Percentiles rank a stretch among this genome's conserved stretches.
These are phyloP conservation scores for Marsdenia floribunda DNA, from an alignment of 257 asterid species.

Conservation along the genomic window DNA sequence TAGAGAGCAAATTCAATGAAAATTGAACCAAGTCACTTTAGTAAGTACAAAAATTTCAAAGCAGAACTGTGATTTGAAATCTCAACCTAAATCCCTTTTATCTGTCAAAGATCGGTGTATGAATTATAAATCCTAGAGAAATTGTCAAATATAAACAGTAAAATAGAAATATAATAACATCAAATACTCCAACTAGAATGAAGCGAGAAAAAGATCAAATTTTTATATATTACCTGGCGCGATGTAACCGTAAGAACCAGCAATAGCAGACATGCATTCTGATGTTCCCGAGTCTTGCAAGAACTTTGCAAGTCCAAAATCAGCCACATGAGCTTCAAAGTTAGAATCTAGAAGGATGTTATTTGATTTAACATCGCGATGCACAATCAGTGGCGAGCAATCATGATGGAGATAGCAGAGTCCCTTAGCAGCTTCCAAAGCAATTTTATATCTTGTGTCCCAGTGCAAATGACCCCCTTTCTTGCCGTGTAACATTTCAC, in stretches of 20 bases:
- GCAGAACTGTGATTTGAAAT: background rate
- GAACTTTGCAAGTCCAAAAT: constrained; percentile 96
- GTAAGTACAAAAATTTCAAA: background rate
- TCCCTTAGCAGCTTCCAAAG: constrained; percentile 91
- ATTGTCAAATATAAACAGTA: background rate
- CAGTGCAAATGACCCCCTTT: constrained; percentile 92
- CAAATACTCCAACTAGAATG: background rate
- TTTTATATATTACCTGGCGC: constrained; percentile 66
- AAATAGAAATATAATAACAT: background rate
- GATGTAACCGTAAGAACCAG: constrained; percentile 96
- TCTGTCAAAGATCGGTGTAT: no score
- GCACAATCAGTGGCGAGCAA: constrained; percentile 90
- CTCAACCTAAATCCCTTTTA: no score
- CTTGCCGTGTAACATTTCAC: constrained; percentile 91
- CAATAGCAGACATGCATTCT: constrained; percentile 98
- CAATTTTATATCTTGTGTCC: constrained; percentile 87
- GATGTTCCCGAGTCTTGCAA: constrained; percentile 92
- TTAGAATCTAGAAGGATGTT: constrained; percentile 74
- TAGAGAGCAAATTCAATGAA: background rate
- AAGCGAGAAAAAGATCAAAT: background rate
- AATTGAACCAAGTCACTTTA: background rate
- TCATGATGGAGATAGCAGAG: constrained; percentile 97
- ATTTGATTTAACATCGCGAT: constrained; percentile 91
- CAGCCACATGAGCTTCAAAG: constrained; percentile 97
- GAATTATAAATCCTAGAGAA: background rate